These are phyloP conservation scores for Coffea humblotiana DNA, from an alignment of 305 asterid species.

Conservation along the genomic window DNA sequence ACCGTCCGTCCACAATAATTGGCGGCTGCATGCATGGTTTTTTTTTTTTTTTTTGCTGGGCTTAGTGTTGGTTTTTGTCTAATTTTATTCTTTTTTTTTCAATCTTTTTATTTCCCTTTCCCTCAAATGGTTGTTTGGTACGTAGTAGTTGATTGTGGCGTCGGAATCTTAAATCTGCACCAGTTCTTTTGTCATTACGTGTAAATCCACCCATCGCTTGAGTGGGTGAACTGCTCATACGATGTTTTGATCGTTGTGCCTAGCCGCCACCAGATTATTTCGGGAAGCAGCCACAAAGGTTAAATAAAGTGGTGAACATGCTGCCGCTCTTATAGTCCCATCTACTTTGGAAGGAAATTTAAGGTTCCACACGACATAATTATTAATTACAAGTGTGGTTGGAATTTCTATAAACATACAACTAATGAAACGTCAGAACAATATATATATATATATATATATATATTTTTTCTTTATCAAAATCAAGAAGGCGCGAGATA, in stretches of 20 bases:
- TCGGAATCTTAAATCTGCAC: background rate
- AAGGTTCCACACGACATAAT: too few species aligned
- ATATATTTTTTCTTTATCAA: too few species aligned
- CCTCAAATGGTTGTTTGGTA: background rate
- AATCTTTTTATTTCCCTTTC: background rate
- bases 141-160: background rate
- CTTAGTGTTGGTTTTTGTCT: background rate
- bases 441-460: too few species aligned
- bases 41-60: background rate
- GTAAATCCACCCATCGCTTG: background rate
- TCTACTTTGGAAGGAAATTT: too few species aligned
- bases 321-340: background rate
- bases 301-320: background rate
- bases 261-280: conserved; percentile 1
- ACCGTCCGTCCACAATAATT: background rate
- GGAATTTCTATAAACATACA: too few species aligned
- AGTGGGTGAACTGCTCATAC: conserved; percentile 15
- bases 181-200: background rate
- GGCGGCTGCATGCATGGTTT: background rate
- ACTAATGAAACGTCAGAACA: too few species aligned
- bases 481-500: too few species aligned
- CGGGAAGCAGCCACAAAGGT: background rate
- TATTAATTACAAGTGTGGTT: too few species aligned
- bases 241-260: background rate
- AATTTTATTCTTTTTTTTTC: background rate